Conservation (phyloP, 805 yeast species). For the Jamesozyma spencerorum region DNA sequence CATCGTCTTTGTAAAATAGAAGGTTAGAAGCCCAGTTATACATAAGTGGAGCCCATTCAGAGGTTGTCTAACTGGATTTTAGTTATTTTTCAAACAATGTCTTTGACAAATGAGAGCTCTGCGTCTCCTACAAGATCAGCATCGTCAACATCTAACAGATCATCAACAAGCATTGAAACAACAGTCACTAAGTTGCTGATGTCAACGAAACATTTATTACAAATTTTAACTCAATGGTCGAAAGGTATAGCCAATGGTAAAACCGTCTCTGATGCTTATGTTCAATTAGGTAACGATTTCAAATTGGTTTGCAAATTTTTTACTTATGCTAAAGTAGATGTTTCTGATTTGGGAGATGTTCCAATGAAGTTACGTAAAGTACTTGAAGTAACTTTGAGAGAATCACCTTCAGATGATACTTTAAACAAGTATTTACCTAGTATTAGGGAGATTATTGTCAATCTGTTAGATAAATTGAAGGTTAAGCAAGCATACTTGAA, state of each 20-base stretch:
- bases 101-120: background rate
- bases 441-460: conserved; percentile 78
- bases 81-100: too few species aligned
- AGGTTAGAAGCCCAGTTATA: too few species aligned
- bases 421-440: conserved; percentile 73
- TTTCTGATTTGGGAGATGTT: conserved; percentile 80
- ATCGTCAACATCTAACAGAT: conserved; percentile 6
- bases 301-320: conserved; percentile 78
- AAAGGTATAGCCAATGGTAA: conserved; percentile 65
- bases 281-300: conserved; percentile 87
- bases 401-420: conserved; percentile 73
- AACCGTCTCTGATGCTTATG: conserved; percentile 84
- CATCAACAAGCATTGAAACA: conserved; percentile 50
- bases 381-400: conserved; percentile 77
- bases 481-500: conserved; percentile 53
- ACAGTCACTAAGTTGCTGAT: conserved; percentile 72
- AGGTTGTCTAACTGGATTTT: too few species aligned
- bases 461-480: conserved; percentile 68
- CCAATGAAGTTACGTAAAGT: conserved; percentile 73
- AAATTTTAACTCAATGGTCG: conserved; percentile 86
- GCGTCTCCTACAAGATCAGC: conserved; percentile 7
- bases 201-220: conserved; percentile 82
- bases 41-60: too few species aligned
- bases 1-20: too few species aligned
- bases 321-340: conserved; percentile 67